Percentiles rank a stretch among this genome's conserved stretches.
phyloP scores from a whole-genome alignment of 345 rosid genomes.

The Crucihimalaya himalaica region DNA sequence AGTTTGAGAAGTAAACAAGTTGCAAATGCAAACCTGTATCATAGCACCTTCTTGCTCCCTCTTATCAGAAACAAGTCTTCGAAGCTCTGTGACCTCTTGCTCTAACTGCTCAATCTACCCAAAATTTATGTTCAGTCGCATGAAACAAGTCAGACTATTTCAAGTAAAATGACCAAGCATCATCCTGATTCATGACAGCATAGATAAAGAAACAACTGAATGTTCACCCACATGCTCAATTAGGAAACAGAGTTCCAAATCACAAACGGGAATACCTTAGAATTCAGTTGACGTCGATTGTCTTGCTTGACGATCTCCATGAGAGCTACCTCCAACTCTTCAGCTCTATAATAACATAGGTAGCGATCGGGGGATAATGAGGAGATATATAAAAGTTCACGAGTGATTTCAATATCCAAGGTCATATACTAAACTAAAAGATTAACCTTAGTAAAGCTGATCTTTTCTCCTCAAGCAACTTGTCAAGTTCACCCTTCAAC shows the following conservation, averaged over 20 bases:
- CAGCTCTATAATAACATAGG: constrained; percentile 62
- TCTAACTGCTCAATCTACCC: constrained; percentile 85
- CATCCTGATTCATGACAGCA: constrained; percentile 1
- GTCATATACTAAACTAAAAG: constrained; percentile 17
- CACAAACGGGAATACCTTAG: constrained; percentile 59
- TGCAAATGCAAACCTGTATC: constrained; percentile 74
- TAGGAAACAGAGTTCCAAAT: background rate
- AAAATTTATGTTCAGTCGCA: constrained; percentile 31
- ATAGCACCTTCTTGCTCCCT: constrained; percentile 95
- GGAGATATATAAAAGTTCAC: constrained; percentile 12
- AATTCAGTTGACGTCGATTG: constrained; percentile 79
- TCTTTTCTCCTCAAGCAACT: constrained; percentile 86
- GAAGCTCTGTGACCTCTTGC: constrained; percentile 71
- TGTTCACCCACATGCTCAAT: background rate
- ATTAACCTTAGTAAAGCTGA: constrained; percentile 77
- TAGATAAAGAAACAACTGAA: constrained; percentile 9
- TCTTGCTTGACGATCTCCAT: constrained; percentile 99
- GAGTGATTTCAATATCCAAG: constrained; percentile 1
- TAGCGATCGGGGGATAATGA: constrained; percentile 7
- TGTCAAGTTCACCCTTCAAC: constrained; percentile 87
- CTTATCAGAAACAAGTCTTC: constrained; percentile 74
- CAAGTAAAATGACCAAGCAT: constrained; percentile 10
- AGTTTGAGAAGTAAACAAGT: constrained; percentile 23
- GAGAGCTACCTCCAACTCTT: constrained; percentile 95
- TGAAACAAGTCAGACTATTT: constrained; percentile 24